These are phyloP conservation scores for Sextonia rubra DNA, from an alignment of 164 flowering plant species.

Conservation along the genomic window DNA sequence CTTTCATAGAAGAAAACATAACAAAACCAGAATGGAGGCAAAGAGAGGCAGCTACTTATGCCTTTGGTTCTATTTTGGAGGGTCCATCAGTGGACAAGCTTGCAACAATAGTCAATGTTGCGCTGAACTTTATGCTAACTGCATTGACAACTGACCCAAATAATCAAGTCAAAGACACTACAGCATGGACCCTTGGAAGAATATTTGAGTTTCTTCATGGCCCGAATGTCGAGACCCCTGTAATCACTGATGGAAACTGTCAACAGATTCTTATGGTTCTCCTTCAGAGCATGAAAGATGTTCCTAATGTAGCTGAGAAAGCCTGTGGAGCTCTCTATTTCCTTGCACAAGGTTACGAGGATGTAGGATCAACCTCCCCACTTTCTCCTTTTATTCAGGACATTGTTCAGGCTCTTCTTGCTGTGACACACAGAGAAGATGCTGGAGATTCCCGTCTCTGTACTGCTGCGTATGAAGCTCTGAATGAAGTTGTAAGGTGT, in stretches of 20 bases:
- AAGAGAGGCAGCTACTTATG: slow-evolving; percentile 69
- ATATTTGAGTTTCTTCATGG: slow-evolving; percentile 68
- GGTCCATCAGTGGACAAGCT: slow-evolving; percentile 63
- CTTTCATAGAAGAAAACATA: slow-evolving; percentile 58
- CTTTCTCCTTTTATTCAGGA: slow-evolving; percentile 54
- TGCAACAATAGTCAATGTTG: slow-evolving; percentile 46
- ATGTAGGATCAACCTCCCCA: slow-evolving; percentile 35
- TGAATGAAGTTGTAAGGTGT: slow-evolving; percentile 66
- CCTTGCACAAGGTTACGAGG: slow-evolving; percentile 66
- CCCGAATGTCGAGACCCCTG: slow-evolving; percentile 43
- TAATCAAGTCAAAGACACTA: slow-evolving; percentile 65
- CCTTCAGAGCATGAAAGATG: slow-evolving; percentile 64
- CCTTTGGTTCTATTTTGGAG: slow-evolving; percentile 61
- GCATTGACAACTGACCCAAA: slow-evolving; percentile 53
- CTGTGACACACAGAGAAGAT: slow-evolving; percentile 57
- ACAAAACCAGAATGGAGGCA: slow-evolving; percentile 68
- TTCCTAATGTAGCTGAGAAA: slow-evolving; percentile 66
- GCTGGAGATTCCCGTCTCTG: slow-evolving; percentile 60
- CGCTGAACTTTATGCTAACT: slow-evolving; percentile 52
- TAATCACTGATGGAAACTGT: slow-evolving; percentile 49
- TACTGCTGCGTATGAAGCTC: slow-evolving; percentile 58
- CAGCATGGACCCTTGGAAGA: slow-evolving; percentile 66
- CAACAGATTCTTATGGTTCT: slow-evolving; percentile 51
- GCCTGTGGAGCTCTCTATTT: slow-evolving; percentile 70
- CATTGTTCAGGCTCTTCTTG: slow-evolving; percentile 49